Base-by-base conservation (phyloP, 2,329 filamentous ascomycete genomes). In the Zasmidium citrigriseum region DNA sequence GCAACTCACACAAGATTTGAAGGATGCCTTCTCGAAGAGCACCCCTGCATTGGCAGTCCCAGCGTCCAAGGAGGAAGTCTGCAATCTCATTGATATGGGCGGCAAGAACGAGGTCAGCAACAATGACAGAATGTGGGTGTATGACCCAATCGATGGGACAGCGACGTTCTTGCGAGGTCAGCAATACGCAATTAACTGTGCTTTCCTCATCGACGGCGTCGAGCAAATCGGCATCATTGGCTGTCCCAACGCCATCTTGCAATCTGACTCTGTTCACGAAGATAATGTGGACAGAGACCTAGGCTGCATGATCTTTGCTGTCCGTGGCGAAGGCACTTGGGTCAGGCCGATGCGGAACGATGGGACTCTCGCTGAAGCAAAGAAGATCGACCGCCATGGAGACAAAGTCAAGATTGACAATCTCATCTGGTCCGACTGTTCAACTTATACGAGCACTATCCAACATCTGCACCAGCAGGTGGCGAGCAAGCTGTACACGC, bases 131-230 rank as follows among this genome's bases (percentile, higher is more conserved):
- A 78, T 83, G 52, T 88, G 86, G 86, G 80, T 85, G 25, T 80
- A 88, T 68, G 86, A 88, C 66, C 86, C 86, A 0, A 82, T 88
- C 7, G 86, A 88, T 64, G 86, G 86, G 25, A 88, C 86, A 1
- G 82, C 81, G 16, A 83, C 84, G 0, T 88, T 86, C 58, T 80
- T 88, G 63, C 74, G 74, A 41, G 83, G 83, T 2, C 78, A 85
- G 70, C 86, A 88, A 72, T 88, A 87, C 59, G 85, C 82, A 2
- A 83, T 88, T 3, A 83, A 83, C 59, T 73, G 88, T 20, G 81
- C 82, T 2, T 72, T 88, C 61, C 71, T 88, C 2, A 80, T 84
- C 58, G 76, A 86, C 54, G 85, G 85, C 2, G 66, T 72, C 47
- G 82, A 88, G 69, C 75, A 80, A 52, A 69, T 88, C 21, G 84